Conservation (phyloP, 495 filamentous ascomycete genomes). For the Amorphotheca resinae region DNA sequence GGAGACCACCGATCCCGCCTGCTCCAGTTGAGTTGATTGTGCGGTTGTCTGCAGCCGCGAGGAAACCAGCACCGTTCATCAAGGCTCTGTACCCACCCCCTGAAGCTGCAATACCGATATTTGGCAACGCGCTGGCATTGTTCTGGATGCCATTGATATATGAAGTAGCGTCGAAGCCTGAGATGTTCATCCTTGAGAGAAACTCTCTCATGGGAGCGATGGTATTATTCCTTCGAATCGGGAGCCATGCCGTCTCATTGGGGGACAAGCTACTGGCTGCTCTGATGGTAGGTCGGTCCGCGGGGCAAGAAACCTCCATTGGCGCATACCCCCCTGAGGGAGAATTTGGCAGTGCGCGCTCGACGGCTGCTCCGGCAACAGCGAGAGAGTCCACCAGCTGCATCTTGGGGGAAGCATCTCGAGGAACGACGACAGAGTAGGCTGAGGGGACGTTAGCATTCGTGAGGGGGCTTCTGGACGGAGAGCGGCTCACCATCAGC, state of each 20-base stretch:
- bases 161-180: conserved; percentile 56
- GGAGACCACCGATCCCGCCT: conserved; percentile 71
- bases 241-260: conserved; percentile 59
- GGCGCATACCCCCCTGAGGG: conserved; percentile 45
- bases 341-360: conserved; percentile 32
- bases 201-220: conserved; percentile 31
- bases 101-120: conserved; percentile 51
- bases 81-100: conserved; percentile 78
- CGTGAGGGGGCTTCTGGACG: neutral
- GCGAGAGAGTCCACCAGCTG: conserved; percentile 10
- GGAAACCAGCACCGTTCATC: conserved; percentile 76
- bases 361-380: conserved; percentile 1
- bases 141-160: conserved; percentile 48
- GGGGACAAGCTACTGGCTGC: conserved; percentile 45
- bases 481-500: neutral
- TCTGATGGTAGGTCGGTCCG: conserved; percentile 33
- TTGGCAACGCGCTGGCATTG: conserved; percentile 46
- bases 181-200: conserved; percentile 58
- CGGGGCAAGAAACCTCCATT: conserved; percentile 37
- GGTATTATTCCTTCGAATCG: conserved; percentile 31
- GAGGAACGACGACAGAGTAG: conserved; percentile 9
- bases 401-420: conserved; percentile 12
- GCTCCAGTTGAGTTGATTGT: conserved; percentile 48
- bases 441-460: conserved; percentile 5
- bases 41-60: conserved; percentile 75